Conservation (phyloP, 2,329 filamentous ascomycete genomes). For the Hymenoscyphus fructigenus region DNA sequence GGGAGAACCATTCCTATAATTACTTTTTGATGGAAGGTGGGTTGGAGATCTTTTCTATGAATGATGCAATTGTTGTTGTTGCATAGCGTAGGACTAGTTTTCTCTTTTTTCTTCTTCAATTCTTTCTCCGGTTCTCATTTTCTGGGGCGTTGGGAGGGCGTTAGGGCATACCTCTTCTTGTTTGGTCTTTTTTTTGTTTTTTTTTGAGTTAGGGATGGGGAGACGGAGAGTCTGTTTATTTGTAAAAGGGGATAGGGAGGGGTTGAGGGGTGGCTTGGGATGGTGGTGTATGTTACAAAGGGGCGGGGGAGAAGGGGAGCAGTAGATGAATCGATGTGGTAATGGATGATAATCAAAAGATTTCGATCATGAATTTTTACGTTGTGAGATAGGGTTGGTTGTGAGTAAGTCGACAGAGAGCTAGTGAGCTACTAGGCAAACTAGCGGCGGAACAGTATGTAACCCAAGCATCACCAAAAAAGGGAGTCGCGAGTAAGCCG, state of each 20-base stretch:
- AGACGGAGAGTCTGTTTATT: neutral
- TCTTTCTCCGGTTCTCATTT: neutral
- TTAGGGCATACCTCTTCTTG: neutral
- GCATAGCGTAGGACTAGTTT: neutral
- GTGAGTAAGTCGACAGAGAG: too few relatives aligned
- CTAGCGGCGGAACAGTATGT: too few relatives aligned
- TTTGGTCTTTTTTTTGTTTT: too few relatives aligned
- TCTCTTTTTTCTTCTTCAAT: neutral
- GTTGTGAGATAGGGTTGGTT: too few relatives aligned
- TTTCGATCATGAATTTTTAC: neutral
- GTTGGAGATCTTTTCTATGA: neutral
- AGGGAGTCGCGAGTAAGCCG: too few relatives aligned
- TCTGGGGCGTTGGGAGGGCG: neutral
- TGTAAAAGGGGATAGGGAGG: neutral
- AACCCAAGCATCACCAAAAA: too few relatives aligned
- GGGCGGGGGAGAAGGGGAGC: neutral
- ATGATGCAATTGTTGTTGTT: neutral
- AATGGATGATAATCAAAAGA: neutral
- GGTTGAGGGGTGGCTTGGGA: neutral
- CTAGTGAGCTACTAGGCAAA: too few relatives aligned
- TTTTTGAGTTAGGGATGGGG: neutral
- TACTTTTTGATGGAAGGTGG: neutral
- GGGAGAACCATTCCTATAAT: neutral
- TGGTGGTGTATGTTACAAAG: neutral
- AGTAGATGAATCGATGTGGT: slow-evolving; percentile 1